Conservation (phyloP, 495 filamentous ascomycete species). For the Oidiodendron maius region DNA sequence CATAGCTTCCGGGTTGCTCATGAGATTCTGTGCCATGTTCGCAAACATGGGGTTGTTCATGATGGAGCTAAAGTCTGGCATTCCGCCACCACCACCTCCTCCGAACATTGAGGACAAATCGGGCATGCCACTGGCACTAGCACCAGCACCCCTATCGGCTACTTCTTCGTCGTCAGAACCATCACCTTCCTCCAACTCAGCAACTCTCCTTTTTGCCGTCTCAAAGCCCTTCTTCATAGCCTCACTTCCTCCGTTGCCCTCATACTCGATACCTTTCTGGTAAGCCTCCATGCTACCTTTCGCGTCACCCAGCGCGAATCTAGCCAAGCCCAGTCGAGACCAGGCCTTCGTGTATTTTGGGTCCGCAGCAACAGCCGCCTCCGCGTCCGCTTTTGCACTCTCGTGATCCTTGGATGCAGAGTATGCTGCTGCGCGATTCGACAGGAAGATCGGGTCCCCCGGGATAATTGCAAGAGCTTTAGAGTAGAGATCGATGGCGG, state of each 20-base stretch:
- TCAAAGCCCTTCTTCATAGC: conserved; percentile 93
- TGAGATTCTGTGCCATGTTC: conserved; percentile 91
- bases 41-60: conserved; percentile 99
- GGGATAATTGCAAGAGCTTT: conserved; percentile 75
- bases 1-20: conserved; percentile 91
- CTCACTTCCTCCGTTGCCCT: conserved; percentile 81
- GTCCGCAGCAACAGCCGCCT: conserved; percentile 78
- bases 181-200: conserved; percentile 56
- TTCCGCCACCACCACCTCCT: conserved; percentile 63
- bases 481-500: conserved; percentile 80
- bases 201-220: conserved; percentile 78
- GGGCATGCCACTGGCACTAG: conserved; percentile 63
- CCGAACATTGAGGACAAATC: conserved; percentile 68
- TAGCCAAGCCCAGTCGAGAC: conserved; percentile 83
- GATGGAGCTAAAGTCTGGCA: conserved; percentile 77
- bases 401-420: conserved; percentile 74
- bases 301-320: conserved; percentile 84
- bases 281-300: conserved; percentile 94
- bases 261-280: conserved; percentile 82
- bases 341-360: conserved; percentile 95
- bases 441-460: conserved; percentile 90
- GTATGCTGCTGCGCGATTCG: conserved; percentile 92
- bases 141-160: conserved; percentile 36
- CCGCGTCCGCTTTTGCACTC: conserved; percentile 76
- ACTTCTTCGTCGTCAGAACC: conserved; percentile 34